Evolutionary conservation across 805 yeast species (phyloP).

Genomic region (Yamadazyma akitaensis): DNA sequence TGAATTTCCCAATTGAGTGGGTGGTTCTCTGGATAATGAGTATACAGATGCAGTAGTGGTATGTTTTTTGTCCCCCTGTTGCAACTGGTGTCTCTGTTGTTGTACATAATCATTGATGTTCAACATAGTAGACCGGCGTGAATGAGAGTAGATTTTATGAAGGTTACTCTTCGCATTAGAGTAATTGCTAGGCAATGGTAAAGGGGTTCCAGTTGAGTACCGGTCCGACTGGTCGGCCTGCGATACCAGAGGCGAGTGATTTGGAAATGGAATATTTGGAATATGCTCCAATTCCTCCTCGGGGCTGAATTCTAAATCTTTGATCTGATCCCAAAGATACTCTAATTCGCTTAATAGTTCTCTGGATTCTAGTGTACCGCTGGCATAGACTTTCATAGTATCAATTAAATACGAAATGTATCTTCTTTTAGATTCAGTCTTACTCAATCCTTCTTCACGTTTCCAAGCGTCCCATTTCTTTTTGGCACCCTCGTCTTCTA

Average conservation of each 20-base stretch:
- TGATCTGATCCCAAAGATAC: conserved; percentile 70
- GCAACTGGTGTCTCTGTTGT: conserved; percentile 26
- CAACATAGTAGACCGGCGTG: conserved; percentile 35
- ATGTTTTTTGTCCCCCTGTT: conserved; percentile 2
- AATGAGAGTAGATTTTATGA: conserved; percentile 43
- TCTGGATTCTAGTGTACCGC: conserved; percentile 62
- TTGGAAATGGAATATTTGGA: conserved; percentile 24
- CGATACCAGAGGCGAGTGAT: conserved; percentile 33
- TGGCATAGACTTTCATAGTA: conserved; percentile 68
- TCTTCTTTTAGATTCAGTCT: conserved; percentile 68
- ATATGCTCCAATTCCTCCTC: conserved; percentile 29
- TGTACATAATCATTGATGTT: conserved; percentile 35
- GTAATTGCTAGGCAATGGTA: conserved; percentile 26
- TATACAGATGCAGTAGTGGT: conserved; percentile 18
- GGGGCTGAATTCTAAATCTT: conserved; percentile 37
- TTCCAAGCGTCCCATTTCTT: conserved; percentile 89
- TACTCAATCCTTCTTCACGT: conserved; percentile 61
- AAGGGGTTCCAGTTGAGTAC: conserved; percentile 35
- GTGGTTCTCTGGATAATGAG: conserved; percentile 14
- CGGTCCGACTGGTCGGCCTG: conserved; percentile 29
- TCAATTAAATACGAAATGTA: conserved; percentile 68
- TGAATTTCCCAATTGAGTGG: conserved; percentile 4
- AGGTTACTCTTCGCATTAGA: conserved; percentile 24
- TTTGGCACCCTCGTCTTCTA: conserved; percentile 64
- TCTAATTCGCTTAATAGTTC: conserved; percentile 68